Conservation (phyloP, 331 rosid genomes). For the Prunus yedoensis region DNA sequence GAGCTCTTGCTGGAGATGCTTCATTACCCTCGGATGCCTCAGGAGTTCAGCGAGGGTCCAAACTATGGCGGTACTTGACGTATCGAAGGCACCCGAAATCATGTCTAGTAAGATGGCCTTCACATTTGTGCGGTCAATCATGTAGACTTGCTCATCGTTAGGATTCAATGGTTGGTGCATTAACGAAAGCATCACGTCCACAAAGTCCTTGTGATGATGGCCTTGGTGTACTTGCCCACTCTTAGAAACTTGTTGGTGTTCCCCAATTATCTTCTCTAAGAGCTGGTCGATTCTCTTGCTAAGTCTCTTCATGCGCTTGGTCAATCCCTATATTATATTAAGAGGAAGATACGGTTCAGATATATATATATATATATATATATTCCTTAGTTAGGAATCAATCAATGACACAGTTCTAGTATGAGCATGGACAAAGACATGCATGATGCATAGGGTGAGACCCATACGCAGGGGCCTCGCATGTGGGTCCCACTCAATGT, state of each 20-base stretch:
- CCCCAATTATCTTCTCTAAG: constrained; percentile 30
- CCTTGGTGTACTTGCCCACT: not conserved
- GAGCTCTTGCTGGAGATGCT: constrained; percentile 40
- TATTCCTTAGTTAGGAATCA: too few relatives aligned
- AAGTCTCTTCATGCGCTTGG: not conserved
- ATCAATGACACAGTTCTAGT: not conserved
- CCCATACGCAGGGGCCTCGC: too few relatives aligned
- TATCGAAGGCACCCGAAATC: constrained; percentile 23
- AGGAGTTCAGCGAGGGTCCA: constrained; percentile 47
- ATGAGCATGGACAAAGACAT: too few relatives aligned
- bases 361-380: too few relatives aligned
- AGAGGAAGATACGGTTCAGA: too few relatives aligned
- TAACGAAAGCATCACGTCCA: constrained; percentile 30
- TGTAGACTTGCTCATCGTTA: constrained; percentile 3
- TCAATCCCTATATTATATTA: constrained; percentile 29
- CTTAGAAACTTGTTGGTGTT: constrained; percentile 18
- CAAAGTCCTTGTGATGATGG: constrained; percentile 13
- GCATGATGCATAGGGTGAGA: too few relatives aligned
- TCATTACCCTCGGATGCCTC: constrained; percentile 37
- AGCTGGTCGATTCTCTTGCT: constrained; percentile 27
- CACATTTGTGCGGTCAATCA: constrained; percentile 20
- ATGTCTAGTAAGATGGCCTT: constrained; percentile 37
- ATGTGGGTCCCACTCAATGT: too few relatives aligned
- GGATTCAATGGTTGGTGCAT: constrained; percentile 15
- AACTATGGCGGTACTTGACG: constrained; percentile 4